Percentiles rank a stretch among this genome's conserved stretches.
Evolutionary conservation across 176 grass and related monocot genomes (phyloP).

Genomic region (Cenchrus americanus): DNA sequence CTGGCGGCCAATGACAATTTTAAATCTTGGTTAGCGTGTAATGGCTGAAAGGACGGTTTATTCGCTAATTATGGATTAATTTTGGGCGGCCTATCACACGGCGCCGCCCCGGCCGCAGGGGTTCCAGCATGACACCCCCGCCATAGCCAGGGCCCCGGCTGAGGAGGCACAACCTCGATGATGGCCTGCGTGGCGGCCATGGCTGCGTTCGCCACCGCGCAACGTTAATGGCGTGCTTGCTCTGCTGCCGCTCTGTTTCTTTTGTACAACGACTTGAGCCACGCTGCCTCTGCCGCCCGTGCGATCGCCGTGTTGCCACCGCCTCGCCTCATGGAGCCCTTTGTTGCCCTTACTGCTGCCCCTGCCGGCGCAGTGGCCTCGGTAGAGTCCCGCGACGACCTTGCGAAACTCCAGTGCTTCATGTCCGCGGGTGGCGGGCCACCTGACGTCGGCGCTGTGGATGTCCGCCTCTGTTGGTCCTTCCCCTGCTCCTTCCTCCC

Average conservation of each 20-base stretch:
- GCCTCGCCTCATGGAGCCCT: neutral
- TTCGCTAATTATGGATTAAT: too few species aligned
- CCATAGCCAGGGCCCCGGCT: conserved; percentile 48
- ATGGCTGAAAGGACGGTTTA: too few species aligned
- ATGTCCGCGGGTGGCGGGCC: conserved; percentile 37
- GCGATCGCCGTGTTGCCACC: conserved; percentile 39
- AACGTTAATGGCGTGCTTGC: conserved; percentile 69
- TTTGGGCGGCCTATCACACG: too few species aligned
- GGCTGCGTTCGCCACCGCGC: conserved; percentile 66
- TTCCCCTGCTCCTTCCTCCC: conserved; percentile 61
- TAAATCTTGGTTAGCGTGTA: too few species aligned
- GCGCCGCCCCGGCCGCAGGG: neutral
- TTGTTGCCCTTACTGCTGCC: neutral
- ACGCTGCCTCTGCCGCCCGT: conserved; percentile 56
- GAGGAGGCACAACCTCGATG: conserved; percentile 81
- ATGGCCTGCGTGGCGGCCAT: conserved; percentile 78
- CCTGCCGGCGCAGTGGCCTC: neutral
- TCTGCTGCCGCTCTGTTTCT: conserved; percentile 81
- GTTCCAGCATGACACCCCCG: neutral
- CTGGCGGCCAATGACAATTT: too few species aligned
- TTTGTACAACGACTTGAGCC: conserved; percentile 72
- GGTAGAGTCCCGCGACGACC: conserved; percentile 54
- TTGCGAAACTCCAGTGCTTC: conserved; percentile 86
- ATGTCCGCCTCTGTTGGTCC: conserved; percentile 34
- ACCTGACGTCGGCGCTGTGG: neutral